Conservation (phyloP, 1,284 basidiomycete genomes). For the Heterobasidion annosum region DNA sequence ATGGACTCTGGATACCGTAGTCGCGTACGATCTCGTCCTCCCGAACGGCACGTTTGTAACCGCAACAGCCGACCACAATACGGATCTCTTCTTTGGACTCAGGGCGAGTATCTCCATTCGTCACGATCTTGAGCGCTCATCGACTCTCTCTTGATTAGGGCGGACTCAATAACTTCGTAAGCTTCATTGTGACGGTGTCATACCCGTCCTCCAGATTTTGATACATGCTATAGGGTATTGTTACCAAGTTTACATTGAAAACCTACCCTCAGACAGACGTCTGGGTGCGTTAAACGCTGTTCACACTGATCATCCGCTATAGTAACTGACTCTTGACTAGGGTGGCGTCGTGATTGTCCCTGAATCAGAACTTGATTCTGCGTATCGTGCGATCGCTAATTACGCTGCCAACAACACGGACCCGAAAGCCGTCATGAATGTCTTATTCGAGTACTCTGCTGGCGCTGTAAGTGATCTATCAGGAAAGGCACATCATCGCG, state of each 20-base stretch:
- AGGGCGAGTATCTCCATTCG: conserved; percentile 20
- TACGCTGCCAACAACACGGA: not conserved
- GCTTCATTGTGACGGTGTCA: conserved; percentile 7
- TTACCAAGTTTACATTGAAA: conserved; percentile 47
- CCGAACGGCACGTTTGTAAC: conserved; percentile 27
- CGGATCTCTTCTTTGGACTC: conserved; percentile 30
- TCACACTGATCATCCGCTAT: not conserved
- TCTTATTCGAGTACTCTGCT: not conserved
- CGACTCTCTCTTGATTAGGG: conserved; percentile 24
- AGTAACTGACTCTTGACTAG: not conserved
- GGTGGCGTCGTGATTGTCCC: not conserved
- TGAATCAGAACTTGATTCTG: not conserved
- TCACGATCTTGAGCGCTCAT: not conserved
- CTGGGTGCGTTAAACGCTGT: conserved; percentile 34
- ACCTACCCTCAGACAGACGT: conserved; percentile 45
- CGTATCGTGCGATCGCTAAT: not conserved
- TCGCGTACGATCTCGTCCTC: conserved; percentile 27
- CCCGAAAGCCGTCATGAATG: not conserved
- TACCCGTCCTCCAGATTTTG: not conserved
- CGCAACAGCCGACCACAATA: conserved; percentile 16
- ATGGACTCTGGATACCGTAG: conserved; percentile 33
- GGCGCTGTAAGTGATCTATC: not conserved
- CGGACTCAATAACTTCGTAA: conserved; percentile 52
- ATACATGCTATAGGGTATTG: conserved; percentile 36
- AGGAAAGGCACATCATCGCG: conserved; percentile 4